These are phyloP conservation scores for Aspergillus homomorphus DNA, from an alignment of 495 filamentous ascomycete genomes.

Conservation along the genomic window DNA sequence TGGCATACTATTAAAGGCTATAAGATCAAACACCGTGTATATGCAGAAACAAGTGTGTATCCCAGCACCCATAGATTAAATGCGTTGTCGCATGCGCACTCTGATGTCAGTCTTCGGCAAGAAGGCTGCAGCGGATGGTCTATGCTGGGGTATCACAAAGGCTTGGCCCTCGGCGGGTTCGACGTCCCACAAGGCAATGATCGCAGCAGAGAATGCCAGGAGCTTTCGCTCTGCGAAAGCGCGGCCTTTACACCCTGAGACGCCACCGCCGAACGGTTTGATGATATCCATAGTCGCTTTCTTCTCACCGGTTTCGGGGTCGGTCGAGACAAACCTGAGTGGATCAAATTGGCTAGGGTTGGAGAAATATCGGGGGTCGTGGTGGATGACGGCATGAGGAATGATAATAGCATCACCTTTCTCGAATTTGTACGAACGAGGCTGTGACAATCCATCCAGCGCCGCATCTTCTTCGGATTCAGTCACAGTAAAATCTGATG, in stretches of 20 bases:
- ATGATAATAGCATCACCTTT: slow-evolving; percentile 50
- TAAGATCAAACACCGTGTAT: not conserved
- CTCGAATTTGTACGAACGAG: slow-evolving; percentile 41
- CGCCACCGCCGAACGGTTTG: slow-evolving; percentile 46
- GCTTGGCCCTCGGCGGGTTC: slow-evolving; percentile 33
- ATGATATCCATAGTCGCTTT: slow-evolving; percentile 29
- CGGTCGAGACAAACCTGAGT: slow-evolving; percentile 47
- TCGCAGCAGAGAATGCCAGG: slow-evolving; percentile 43
- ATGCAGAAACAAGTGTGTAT: not conserved
- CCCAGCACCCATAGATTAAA: slow-evolving; percentile 14
- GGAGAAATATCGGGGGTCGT: slow-evolving; percentile 45
- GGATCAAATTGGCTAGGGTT: slow-evolving; percentile 52
- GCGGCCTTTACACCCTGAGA: slow-evolving; percentile 45
- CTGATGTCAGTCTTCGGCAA: slow-evolving; percentile 35
- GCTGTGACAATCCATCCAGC: slow-evolving; percentile 19
- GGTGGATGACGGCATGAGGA: slow-evolving; percentile 49
- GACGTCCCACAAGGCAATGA: slow-evolving; percentile 53
- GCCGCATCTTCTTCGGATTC: slow-evolving; percentile 41
- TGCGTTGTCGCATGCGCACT: slow-evolving; percentile 33
- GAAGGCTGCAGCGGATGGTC: slow-evolving; percentile 35
- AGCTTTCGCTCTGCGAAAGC: slow-evolving; percentile 50
- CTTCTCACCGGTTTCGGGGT: slow-evolving; percentile 31
- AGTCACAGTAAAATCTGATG: slow-evolving; percentile 41
- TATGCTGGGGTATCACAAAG: slow-evolving; percentile 32
- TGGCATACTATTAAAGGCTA: not conserved